Evolutionary conservation across 2,329 filamentous ascomycete species (phyloP), one percentile per base, ranked within the genome.

Genomic region (Trichoderma sp.): DNA sequence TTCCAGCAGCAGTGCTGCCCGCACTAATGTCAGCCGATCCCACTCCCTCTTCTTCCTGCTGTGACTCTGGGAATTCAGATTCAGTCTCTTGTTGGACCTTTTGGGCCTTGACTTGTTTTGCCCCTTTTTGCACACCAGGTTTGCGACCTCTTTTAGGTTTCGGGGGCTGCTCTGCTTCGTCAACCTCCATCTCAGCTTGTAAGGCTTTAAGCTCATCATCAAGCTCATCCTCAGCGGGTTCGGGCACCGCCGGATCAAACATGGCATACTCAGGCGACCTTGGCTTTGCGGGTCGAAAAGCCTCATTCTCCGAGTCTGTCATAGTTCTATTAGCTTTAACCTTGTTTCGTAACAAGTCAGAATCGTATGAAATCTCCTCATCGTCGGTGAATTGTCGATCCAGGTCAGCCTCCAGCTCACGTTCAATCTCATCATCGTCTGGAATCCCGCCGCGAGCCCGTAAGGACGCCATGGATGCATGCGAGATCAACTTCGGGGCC

Each of bases 371-470:
- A 8, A 84, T 79, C 39, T 85, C 83, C 58, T 89, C 88, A 15
- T 87, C 85, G 34, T 90, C 86, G 2, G 84, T 85, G 30, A 87
- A 77, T 1, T 85, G 87, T 34, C 85, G 82, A 57, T 91, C 88
- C 11, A 93, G 84, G 71, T 92, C 91, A 2, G 87, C 89, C 76
- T 92, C 87, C 1, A 93, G 82, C 63, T 88, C 88, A 26, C 87
- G 86, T 66, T 93, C 89, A 47, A 93, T 86, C 73, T 92, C 90
- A 1, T 89, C 87, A 73, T 93, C 90, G 69, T 88, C 85, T 0
- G 87, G 86, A 12, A 87, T 80, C 5, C 80, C 80, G 17, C 81
- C 81, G n/a, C 83, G 77, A 6, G 82, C 79, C 43, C 78, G 78
- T 5, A 82, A 71, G 2, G 88, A 86, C 34, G 83, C 81, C 39